phyloP scores from a whole-genome alignment of 352 stramenopile genomes.

The Plasmopara halstedii region DNA sequence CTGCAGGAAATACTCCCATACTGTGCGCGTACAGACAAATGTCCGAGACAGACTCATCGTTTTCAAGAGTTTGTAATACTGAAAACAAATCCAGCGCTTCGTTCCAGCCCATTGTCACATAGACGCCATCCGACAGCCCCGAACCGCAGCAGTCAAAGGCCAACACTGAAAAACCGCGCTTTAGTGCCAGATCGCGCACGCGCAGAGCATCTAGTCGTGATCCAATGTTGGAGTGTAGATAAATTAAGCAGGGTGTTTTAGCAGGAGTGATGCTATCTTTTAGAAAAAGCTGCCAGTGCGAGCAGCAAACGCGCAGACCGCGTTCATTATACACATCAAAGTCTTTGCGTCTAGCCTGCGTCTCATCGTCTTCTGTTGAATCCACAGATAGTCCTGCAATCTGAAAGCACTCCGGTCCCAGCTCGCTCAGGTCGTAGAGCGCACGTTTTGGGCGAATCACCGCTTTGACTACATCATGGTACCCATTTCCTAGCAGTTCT shows the following conservation, averaged over 20 bases:
- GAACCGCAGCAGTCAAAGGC: conserved; percentile 81
- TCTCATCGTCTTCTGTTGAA: conserved; percentile 8
- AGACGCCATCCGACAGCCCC: conserved; percentile 67
- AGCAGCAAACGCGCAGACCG: conserved; percentile 54
- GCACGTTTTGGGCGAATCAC: conserved; percentile 66
- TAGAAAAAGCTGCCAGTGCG: conserved; percentile 63
- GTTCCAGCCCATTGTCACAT: conserved; percentile 85
- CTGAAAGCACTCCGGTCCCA: conserved; percentile 44
- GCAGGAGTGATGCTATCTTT: conserved; percentile 7
- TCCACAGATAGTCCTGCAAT: conserved; percentile 23
- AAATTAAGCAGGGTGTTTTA: conserved; percentile 54
- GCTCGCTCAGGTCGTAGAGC: conserved; percentile 38
- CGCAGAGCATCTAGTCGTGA: conserved; percentile 60
- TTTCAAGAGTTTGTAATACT: conserved; percentile 57
- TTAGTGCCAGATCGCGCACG: conserved; percentile 52
- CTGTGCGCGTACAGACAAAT: conserved; percentile 76
- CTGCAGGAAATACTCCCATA: conserved; percentile 74
- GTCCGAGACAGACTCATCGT: conserved; percentile 35
- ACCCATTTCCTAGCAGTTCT: conserved; percentile 63
- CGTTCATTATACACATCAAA: conserved; percentile 69
- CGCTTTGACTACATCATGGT: conserved; percentile 65
- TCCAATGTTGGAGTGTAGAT: conserved; percentile 80
- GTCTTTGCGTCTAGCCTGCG: conserved; percentile 34
- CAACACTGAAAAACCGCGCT: conserved; percentile 68
- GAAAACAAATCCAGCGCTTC: conserved; percentile 63